These are phyloP conservation scores for Trichomonascaceae sp. DNA, from an alignment of 1,139 yeast species.

Conservation along the genomic window DNA sequence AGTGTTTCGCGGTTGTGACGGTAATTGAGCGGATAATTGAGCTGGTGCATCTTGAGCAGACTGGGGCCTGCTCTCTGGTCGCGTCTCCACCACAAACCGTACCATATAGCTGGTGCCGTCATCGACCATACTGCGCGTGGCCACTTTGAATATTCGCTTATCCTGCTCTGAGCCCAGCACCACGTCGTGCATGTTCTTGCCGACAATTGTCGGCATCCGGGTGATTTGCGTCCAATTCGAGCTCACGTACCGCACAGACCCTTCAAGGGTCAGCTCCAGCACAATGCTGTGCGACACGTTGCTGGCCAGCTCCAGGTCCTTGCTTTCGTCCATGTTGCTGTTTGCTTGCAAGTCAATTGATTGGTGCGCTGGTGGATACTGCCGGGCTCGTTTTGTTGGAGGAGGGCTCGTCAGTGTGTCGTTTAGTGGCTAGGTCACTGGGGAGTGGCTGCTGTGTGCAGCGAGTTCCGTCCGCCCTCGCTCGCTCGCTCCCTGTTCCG, in stretches of 20 bases:
- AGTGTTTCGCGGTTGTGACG: neutral
- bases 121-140: constrained; percentile 54
- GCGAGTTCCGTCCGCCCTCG: no score
- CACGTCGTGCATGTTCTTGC: constrained; percentile 48
- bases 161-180: constrained; percentile 60
- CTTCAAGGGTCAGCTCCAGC: constrained; percentile 69
- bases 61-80: constrained; percentile 1
- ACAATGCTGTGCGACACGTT: constrained; percentile 69
- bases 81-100: constrained; percentile 39
- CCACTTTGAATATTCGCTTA: constrained; percentile 52
- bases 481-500: no score
- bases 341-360: no score
- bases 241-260: constrained; percentile 62
- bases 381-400: no score
- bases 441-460: no score
- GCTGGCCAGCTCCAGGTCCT: constrained; percentile 34
- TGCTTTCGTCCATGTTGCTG: constrained; percentile 11
- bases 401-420: no score
- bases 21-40: no score
- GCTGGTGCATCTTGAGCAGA: neutral
- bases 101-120: constrained; percentile 74
- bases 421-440: no score
- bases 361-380: no score
- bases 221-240: constrained; percentile 66
- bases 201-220: constrained; percentile 38